Percentiles rank a stretch among this genome's conserved stretches.
Conservation (phyloP, 2,329 filamentous ascomycete species). For the Lachnellula subtilissima region DNA sequence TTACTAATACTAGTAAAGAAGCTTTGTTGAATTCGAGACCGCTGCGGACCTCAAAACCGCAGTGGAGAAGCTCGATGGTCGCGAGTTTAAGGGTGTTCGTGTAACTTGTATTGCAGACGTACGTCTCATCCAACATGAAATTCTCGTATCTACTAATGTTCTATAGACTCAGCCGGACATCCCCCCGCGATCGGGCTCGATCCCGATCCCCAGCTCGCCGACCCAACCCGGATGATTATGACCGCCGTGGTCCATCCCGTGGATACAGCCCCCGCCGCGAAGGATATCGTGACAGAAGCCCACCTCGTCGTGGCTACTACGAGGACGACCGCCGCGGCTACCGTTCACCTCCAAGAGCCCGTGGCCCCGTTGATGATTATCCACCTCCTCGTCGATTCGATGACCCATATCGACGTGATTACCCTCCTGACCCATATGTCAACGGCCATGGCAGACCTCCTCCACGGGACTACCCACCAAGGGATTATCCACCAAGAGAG, state of each 20-base stretch:
- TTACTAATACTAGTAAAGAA: conserved; percentile 36
- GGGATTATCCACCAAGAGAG: conserved; percentile 33
- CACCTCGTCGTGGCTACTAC: conserved; percentile 79
- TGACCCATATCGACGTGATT: conserved; percentile 70
- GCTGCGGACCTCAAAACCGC: conserved; percentile 83
- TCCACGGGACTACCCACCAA: conserved; percentile 44
- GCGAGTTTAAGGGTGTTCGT: conserved; percentile 84
- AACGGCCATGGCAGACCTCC: conserved; percentile 45
- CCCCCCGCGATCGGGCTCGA: conserved; percentile 61
- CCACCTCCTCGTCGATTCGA: conserved; percentile 66
- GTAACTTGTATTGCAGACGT: conserved; percentile 89
- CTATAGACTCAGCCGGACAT: conserved; percentile 73
- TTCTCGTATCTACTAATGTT: conserved; percentile 28
- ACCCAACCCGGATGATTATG: conserved; percentile 73
- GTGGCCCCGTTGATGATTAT: conserved; percentile 71
- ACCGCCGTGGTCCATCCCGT: conserved; percentile 73
- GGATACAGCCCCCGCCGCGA: conserved; percentile 82
- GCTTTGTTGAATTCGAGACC: conserved; percentile 97
- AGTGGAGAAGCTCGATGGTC: conserved; percentile 89
- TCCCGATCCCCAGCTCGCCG: conserved; percentile 74
- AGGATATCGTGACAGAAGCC: conserved; percentile 83
- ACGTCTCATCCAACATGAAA: conserved; percentile 33
- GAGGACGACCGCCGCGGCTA: conserved; percentile 72
- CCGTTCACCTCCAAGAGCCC: conserved; percentile 72
- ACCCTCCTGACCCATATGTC: conserved; percentile 56